Evolutionary conservation across 164 flowering plant genomes (phyloP).

Genomic region (Macadamia tetraphylla): DNA sequence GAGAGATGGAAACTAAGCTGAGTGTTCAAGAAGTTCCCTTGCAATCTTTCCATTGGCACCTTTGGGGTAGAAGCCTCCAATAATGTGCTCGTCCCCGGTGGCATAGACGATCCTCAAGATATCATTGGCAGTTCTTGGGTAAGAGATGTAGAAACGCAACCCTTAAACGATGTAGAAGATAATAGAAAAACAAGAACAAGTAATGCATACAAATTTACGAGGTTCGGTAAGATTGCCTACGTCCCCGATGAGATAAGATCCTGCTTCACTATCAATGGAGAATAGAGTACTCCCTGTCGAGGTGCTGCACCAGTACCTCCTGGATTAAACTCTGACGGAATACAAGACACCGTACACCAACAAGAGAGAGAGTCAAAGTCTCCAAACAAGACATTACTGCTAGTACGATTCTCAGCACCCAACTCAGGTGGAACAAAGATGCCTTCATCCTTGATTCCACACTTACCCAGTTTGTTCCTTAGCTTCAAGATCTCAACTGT

Average conservation of each 20-base stretch:
- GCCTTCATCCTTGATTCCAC: conserved; percentile 21
- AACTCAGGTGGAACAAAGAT: conserved; percentile 12
- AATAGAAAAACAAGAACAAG: too few relatives aligned
- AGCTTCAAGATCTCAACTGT: conserved; percentile 11
- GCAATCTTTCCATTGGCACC: conserved; percentile 38
- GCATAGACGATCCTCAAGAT: conserved; percentile 13
- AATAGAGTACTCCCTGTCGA: too few relatives aligned
- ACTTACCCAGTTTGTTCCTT: conserved; percentile 11
- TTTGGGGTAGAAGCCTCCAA: conserved; percentile 32
- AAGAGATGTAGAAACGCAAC: background rate
- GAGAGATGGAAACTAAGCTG: too few relatives aligned
- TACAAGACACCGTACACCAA: too few relatives aligned
- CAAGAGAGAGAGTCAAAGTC: conserved; percentile 3
- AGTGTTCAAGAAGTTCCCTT: background rate
- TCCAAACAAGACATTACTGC: conserved; percentile 9
- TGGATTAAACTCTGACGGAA: too few relatives aligned
- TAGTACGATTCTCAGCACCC: conserved; percentile 16
- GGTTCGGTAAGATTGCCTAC: too few relatives aligned
- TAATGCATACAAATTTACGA: too few relatives aligned
- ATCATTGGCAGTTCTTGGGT: conserved; percentile 8
- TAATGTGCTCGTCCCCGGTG: conserved; percentile 20
- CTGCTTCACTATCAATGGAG: too few relatives aligned
- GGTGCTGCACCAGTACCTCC: too few relatives aligned
- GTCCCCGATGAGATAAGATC: too few relatives aligned
- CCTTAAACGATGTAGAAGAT: too few relatives aligned